Evolutionary conservation across 306 rosid genomes (phyloP).

Genomic region (Gastrolobium villosum): DNA sequence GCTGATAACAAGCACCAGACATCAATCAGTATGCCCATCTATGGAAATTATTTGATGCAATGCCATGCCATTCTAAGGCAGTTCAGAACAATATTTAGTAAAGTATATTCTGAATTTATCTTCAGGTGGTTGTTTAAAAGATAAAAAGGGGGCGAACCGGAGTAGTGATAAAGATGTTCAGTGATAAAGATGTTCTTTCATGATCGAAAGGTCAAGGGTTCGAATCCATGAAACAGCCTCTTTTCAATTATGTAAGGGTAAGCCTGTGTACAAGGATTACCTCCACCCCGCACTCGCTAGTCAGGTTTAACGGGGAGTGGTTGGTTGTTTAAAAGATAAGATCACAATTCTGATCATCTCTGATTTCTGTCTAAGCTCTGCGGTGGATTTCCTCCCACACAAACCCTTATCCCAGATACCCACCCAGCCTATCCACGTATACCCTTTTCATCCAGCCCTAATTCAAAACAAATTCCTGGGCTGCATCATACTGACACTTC

Average conservation of each 20-base stretch:
- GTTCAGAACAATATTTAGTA: constrained; percentile 2
- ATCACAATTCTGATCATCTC: constrained; percentile 1
- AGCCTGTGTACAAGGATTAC: too few relatives aligned
- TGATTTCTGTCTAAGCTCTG: too few relatives aligned
- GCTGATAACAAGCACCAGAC: background rate
- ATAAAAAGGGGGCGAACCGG: too few relatives aligned
- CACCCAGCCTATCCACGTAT: constrained; percentile 16
- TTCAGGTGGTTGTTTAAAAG: background rate
- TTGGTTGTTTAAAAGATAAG: too few relatives aligned
- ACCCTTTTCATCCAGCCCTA: background rate
- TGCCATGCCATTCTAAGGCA: background rate
- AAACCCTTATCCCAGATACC: background rate
- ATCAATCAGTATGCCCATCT: constrained; percentile 2
- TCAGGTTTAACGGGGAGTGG: too few relatives aligned
- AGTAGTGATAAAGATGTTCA: too few relatives aligned
- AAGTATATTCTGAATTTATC: background rate
- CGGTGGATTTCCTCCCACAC: background rate
- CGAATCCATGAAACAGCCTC: too few relatives aligned
- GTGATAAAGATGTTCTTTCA: too few relatives aligned
- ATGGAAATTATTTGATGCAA: constrained; percentile 8
- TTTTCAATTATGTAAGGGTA: too few relatives aligned
- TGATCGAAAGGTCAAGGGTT: too few relatives aligned
- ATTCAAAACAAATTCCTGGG: background rate
- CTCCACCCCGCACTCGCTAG: too few relatives aligned
- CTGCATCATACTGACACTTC: constrained; percentile 24